Conservation (phyloP, 441 rosid genomes). For the Dalechampia spathulata region DNA sequence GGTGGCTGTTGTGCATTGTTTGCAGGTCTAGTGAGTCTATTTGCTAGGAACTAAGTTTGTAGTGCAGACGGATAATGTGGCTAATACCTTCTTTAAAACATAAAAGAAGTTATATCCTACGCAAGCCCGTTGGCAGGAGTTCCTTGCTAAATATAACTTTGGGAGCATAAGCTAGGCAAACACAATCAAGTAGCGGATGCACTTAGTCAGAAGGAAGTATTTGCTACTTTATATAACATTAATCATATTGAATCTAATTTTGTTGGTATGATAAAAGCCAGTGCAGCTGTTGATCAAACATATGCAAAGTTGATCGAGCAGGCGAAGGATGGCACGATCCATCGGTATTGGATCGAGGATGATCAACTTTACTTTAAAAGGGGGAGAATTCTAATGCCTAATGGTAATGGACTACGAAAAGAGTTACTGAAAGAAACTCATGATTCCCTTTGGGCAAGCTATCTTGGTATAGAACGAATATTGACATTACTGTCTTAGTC, state of each 20-base stretch:
- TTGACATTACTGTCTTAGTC: not conserved
- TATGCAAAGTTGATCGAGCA: not conserved
- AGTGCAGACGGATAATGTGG: not conserved
- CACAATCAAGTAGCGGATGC: not conserved
- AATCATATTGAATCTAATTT: not conserved
- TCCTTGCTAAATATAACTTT: not conserved
- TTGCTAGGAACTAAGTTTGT: not conserved
- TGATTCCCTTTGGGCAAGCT: not conserved
- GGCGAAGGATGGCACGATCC: not conserved
- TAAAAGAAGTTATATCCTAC: not conserved
- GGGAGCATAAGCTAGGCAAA: not conserved
- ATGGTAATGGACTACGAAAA: not conserved
- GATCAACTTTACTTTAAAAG: too few species aligned
- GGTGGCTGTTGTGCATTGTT: not conserved
- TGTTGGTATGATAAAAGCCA: rapidly evolving
- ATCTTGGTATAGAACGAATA: not conserved
- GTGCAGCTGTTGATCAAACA: rapidly evolving
- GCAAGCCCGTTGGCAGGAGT: not conserved
- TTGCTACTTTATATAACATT: not conserved
- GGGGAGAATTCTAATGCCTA: not conserved
- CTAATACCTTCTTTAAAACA: not conserved
- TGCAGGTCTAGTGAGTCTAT: not conserved
- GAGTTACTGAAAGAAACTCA: not conserved
- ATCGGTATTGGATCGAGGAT: too few species aligned
- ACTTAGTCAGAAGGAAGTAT: not conserved